phyloP scores from a whole-genome alignment of 257 asterid species.

The Lavandula angustifolia region DNA sequence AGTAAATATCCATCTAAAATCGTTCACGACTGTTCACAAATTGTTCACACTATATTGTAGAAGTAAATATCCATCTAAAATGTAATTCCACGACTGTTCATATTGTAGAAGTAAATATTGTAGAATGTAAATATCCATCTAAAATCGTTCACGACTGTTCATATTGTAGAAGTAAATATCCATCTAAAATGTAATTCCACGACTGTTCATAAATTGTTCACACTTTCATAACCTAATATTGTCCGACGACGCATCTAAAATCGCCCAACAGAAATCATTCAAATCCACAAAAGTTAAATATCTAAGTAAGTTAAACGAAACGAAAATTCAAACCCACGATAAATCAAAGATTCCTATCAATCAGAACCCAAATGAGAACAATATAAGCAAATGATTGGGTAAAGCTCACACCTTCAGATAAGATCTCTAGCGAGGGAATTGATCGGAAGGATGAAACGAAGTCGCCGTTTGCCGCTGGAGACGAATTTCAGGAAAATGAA shows the following conservation, averaged over 20 bases:
- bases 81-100: neutral
- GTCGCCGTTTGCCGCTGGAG: slow-evolving; percentile 15
- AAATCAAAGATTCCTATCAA: neutral
- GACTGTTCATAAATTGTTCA: neutral
- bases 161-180: neutral
- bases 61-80: too few species aligned
- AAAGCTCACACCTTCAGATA: slow-evolving; percentile 15
- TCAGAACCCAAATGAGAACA: neutral
- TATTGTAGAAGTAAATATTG: neutral
- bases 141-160: too few species aligned
- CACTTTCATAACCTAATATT: neutral
- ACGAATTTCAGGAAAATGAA: slow-evolving; percentile 5
- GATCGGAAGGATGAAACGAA: neutral
- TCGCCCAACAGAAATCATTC: neutral
- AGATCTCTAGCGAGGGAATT: neutral
- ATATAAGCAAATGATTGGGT: neutral
- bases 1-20: neutral
- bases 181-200: too few species aligned
- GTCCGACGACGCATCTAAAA: slow-evolving; percentile 13
- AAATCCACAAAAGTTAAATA: neutral
- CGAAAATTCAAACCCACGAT: neutral
- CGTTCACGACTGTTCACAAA: too few species aligned
- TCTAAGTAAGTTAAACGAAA: neutral
- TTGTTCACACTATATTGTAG: neutral
- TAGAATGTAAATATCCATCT: too few species aligned